phyloP scores from a whole-genome alignment of 2,329 filamentous ascomycete genomes.

The Ceratocystis smalleyi region DNA sequence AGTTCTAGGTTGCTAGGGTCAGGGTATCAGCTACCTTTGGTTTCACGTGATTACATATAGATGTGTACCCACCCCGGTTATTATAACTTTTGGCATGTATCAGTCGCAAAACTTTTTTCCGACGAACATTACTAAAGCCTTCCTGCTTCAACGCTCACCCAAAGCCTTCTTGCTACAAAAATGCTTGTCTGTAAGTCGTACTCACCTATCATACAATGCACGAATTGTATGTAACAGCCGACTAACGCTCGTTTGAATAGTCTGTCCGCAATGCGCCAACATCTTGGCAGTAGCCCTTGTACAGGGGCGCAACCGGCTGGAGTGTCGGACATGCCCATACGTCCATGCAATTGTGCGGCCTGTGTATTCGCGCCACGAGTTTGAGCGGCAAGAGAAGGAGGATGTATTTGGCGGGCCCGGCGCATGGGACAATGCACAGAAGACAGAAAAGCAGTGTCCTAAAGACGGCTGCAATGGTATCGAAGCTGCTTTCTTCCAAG shows the following conservation, averaged over 20 bases:
- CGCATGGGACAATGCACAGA: conserved; percentile 84
- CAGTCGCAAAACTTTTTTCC: background rate
- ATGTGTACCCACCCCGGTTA: too few species aligned
- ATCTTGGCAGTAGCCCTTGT: conserved; percentile 57
- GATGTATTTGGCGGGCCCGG: conserved; percentile 78
- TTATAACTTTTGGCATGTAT: too few species aligned
- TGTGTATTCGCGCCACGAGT: conserved; percentile 68
- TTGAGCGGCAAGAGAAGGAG: conserved; percentile 75
- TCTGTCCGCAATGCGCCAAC: conserved; percentile 75
- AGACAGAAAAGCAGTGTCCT: conserved; percentile 67
- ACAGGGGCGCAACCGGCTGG: conserved; percentile 60
- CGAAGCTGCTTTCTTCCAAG: conserved; percentile 85
- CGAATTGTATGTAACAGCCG: background rate
- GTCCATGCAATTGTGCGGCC: conserved; percentile 65
- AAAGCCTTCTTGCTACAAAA: conserved; percentile 1
- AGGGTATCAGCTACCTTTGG: background rate
- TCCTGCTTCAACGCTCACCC: background rate
- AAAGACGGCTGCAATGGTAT: conserved; percentile 64
- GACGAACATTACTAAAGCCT: background rate
- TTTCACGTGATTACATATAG: background rate
- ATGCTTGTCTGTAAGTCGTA: conserved; percentile 50
- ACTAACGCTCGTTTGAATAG: conserved; percentile 28
- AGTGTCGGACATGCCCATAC: conserved; percentile 92
- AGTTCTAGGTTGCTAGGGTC: too few species aligned
- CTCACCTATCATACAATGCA: background rate